Evolutionary conservation across 345 rosid species (phyloP).

Genomic region (Heritiera fomes): DNA sequence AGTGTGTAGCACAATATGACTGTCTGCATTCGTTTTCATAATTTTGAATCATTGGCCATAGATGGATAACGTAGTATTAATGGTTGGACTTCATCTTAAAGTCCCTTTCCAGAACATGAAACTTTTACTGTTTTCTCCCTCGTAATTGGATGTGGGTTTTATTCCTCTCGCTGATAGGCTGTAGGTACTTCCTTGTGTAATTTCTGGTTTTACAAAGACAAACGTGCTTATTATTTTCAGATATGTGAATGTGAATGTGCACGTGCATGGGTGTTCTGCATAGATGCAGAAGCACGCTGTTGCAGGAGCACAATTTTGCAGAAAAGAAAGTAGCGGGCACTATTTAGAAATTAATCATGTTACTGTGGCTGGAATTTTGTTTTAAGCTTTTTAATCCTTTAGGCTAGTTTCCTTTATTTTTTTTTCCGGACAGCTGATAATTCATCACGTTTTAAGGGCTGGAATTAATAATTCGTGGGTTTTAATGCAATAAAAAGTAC

Average conservation of each 20-base stretch:
- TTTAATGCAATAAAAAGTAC: not conserved
- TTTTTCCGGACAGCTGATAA: not conserved
- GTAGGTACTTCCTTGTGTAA: not conserved
- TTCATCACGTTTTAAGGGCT: not conserved
- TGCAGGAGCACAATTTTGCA: not conserved
- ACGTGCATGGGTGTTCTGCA: not conserved
- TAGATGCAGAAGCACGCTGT: not conserved
- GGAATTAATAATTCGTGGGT: not conserved
- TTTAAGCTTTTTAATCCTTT: not conserved
- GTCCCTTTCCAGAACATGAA: not conserved
- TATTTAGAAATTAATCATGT: not conserved
- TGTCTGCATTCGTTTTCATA: not conserved
- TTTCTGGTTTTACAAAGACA: not conserved
- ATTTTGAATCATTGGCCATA: not conserved
- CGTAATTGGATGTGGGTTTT: not conserved
- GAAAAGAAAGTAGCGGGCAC: not conserved
- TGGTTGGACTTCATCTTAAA: not conserved
- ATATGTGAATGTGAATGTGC: not conserved
- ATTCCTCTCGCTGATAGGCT: not conserved
- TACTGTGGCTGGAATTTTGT: not conserved
- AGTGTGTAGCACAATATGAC: not conserved
- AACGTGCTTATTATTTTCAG: not conserved
- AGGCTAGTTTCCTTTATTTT: not conserved
- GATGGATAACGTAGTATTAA: not conserved
- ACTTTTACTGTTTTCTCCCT: not conserved